These are phyloP conservation scores for Penicillium odoratum DNA, from an alignment of 495 filamentous ascomycete species.

Conservation along the genomic window DNA sequence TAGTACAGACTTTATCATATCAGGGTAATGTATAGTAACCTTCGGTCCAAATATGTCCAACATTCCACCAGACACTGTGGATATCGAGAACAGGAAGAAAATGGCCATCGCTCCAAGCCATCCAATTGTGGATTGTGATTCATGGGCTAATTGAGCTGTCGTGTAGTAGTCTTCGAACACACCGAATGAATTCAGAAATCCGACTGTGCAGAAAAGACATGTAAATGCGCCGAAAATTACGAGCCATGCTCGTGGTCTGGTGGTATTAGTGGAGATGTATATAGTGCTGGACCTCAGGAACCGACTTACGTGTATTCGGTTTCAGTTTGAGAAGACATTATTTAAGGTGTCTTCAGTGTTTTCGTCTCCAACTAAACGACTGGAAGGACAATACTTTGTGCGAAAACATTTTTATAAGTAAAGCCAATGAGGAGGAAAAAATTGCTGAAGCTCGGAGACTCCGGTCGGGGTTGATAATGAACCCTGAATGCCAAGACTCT, in stretches of 20 bases:
- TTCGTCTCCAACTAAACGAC: no score
- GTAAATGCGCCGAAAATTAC: constrained; percentile 30
- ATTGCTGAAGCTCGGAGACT: neutral
- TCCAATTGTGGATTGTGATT: constrained; percentile 52
- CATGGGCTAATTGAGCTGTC: constrained; percentile 44
- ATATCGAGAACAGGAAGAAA: constrained; percentile 41
- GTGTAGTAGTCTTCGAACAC: constrained; percentile 63
- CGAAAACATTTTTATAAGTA: no score
- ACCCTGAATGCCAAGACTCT: neutral
- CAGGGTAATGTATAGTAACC: constrained; percentile 12
- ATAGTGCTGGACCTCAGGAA: neutral
- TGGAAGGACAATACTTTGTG: no score
- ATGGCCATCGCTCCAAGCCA: constrained; percentile 60
- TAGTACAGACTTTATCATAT: neutral
- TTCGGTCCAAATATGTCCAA: constrained; percentile 42
- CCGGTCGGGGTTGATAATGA: neutral
- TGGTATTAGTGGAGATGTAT: neutral
- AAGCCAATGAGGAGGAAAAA: no score
- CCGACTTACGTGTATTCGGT: neutral
- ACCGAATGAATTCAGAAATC: constrained; percentile 56
- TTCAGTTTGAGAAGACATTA: neutral
- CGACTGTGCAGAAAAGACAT: constrained; percentile 53
- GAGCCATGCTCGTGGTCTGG: constrained; percentile 26
- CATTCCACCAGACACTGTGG: constrained; percentile 33
- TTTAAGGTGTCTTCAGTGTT: no score